A percentile compares a stretch with the other conserved stretches of the same genome.
Conservation (phyloP, 306 rosid genomes). For the Cyamopsis tetragonoloba region DNA sequence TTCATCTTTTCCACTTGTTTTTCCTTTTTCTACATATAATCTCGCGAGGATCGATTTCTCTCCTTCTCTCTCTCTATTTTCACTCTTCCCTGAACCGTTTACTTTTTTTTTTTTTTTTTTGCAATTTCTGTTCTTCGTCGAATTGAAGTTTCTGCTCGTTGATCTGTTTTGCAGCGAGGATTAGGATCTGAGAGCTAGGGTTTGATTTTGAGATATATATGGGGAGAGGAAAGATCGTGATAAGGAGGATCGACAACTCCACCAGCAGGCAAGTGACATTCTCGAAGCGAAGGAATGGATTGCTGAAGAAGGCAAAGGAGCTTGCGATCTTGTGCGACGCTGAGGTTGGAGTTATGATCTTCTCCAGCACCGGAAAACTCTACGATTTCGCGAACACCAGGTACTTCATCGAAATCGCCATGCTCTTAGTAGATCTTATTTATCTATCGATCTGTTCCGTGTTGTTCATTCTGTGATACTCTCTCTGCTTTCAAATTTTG, state of each 20-base stretch:
- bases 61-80: neutral
- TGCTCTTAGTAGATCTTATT: too few species aligned
- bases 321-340: slow-evolving; percentile 91
- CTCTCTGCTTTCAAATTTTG: neutral
- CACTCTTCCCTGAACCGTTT: neutral
- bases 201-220: slow-evolving; percentile 25
- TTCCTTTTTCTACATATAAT: neutral
- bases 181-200: slow-evolving; percentile 24
- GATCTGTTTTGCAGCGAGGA: slow-evolving; percentile 27
- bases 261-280: slow-evolving; percentile 92
- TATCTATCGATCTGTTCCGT: neutral
- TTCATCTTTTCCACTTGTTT: too few species aligned
- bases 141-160: neutral
- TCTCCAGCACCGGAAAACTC: slow-evolving; percentile 89
- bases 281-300: slow-evolving; percentile 78
- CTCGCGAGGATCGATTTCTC: slow-evolving; percentile 11
- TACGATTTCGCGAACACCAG: slow-evolving; percentile 81
- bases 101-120: neutral
- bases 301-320: slow-evolving; percentile 92
- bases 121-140: neutral
- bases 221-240: slow-evolving; percentile 98
- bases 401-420: slow-evolving; percentile 41
- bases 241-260: slow-evolving; percentile 91
- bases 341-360: slow-evolving; percentile 83
- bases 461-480: too few species aligned